Evolutionary conservation across 31 red algal species (phyloP).

Genomic region (Endocladia muricata): DNA sequence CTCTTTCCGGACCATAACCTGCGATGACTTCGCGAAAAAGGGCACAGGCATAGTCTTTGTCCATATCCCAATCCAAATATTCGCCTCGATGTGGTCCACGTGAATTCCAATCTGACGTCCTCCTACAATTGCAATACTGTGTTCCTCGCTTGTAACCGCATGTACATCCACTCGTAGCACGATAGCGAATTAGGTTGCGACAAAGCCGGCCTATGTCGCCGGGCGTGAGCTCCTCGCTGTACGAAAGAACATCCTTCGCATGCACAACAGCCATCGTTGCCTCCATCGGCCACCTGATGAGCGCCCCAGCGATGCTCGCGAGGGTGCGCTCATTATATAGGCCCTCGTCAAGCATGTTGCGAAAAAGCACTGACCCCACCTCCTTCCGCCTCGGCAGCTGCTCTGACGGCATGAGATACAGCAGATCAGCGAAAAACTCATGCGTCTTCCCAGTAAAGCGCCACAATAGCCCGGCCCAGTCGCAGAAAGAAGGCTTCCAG

Average conservation of each 20-base stretch:
- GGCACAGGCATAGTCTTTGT: slow-evolving; percentile 34
- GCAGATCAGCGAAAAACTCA: slow-evolving; percentile 26
- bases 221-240: background rate
- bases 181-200: slow-evolving; percentile 19
- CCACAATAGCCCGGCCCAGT: slow-evolving; percentile 22
- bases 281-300: slow-evolving; percentile 26
- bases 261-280: slow-evolving; percentile 24
- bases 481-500: slow-evolving; percentile 21
- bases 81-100: background rate
- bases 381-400: background rate
- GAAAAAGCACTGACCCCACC: slow-evolving; percentile 29
- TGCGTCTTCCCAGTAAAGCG: background rate
- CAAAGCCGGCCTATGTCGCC: slow-evolving; percentile 21
- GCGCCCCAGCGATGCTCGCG: slow-evolving; percentile 19
- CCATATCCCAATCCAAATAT: slow-evolving; percentile 15
- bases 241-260: slow-evolving; percentile 1
- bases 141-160: slow-evolving; percentile 1
- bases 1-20: background rate
- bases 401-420: slow-evolving; percentile 16
- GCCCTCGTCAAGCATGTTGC: background rate
- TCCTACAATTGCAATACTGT: slow-evolving; percentile 13
- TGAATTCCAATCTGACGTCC: background rate
- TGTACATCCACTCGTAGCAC: slow-evolving; percentile 9
- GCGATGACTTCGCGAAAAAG: slow-evolving; percentile 20
- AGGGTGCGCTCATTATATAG: background rate